Base-by-base conservation (phyloP, 2,329 filamentous ascomycete species). In the Orbilia ellipsospora region DNA sequence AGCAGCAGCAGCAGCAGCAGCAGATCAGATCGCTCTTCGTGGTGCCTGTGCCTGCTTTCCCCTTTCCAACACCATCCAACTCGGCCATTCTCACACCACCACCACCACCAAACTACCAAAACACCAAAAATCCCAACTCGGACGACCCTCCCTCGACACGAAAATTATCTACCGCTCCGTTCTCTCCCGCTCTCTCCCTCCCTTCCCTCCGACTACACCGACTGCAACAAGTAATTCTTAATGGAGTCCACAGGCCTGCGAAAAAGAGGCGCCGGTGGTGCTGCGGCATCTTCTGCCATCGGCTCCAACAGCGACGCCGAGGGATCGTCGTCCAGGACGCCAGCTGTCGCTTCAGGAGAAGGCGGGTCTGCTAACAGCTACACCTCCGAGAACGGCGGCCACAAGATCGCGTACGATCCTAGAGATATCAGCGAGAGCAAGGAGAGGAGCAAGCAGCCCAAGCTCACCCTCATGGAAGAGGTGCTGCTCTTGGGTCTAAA, bases 391-490 rank as follows among this genome's bases (percentile, higher is more conserved):
- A 97, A 97, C 85, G 95, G 95, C 79, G 72, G 60, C 0, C 72
- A 75, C 64, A 69, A 64, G 54, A 59, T 75, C 72, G 95, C 94
- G 72, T 99, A 93, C 83, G 95, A 99, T 83, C 95, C 95, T 73
- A 88, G 94, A 83, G 95, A 99, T 83, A 96, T 99, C 81, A 96
- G 91, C 85, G 95, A 99, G 87, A 97, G 90, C 83, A 93, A 91
- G 79, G 95, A 99, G 86, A 87, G 95, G 82, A 95, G 89, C 87
- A 98, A 97, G 86, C 94, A 98, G 86, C 95, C 95, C 56, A 99
- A 98, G 86, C 86, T 99, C 82, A 99, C 95, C 45, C 86, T 99
- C 82, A 99, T 99, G 95, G 95, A 99, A 85, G 95, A 99, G 85
- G 91, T 99, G 65, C 86, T 99, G 81, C 86, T 99, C 80, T 88